Conservation (phyloP, 2,329 filamentous ascomycete species). For the Didymella pinodella region DNA sequence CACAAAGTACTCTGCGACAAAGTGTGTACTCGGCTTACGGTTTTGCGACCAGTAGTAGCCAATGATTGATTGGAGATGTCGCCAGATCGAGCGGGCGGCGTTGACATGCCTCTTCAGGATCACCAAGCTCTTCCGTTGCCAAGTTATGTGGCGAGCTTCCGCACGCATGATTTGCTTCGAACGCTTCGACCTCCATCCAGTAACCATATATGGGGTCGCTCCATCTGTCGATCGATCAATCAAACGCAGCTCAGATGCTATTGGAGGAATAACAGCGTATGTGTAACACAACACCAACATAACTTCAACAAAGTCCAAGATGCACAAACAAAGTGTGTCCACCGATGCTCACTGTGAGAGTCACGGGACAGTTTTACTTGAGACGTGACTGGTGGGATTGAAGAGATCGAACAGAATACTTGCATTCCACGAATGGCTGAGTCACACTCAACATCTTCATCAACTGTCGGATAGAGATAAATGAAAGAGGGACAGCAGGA, state of each 20-base stretch:
- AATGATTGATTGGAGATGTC: neutral
- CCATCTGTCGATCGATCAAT: neutral
- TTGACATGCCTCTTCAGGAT: constrained; percentile 3
- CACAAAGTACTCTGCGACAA: neutral
- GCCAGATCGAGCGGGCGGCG: neutral
- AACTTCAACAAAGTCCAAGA: neutral
- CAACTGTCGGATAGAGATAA: neutral
- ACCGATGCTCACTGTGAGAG: too few relatives aligned
- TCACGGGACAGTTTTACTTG: too few relatives aligned
- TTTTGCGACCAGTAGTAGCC: neutral
- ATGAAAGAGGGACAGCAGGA: neutral
- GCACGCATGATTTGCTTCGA: constrained; percentile 11
- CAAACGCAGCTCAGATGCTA: neutral
- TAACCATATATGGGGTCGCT: neutral
- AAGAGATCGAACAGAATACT: neutral
- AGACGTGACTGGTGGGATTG: neutral
- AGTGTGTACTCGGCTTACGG: constrained; percentile 1
- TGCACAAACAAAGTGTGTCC: neutral
- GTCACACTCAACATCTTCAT: neutral
- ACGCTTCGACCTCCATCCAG: constrained; percentile 1
- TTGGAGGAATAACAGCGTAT: constrained; percentile 11
- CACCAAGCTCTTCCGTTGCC: constrained; percentile 2
- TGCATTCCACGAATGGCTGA: neutral
- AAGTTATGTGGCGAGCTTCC: constrained; percentile 11
- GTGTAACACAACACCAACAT: neutral